These are phyloP conservation scores for Aspergillus alliaceus DNA, from an alignment of 2,329 filamentous ascomycete genomes.

Conservation along the genomic window DNA sequence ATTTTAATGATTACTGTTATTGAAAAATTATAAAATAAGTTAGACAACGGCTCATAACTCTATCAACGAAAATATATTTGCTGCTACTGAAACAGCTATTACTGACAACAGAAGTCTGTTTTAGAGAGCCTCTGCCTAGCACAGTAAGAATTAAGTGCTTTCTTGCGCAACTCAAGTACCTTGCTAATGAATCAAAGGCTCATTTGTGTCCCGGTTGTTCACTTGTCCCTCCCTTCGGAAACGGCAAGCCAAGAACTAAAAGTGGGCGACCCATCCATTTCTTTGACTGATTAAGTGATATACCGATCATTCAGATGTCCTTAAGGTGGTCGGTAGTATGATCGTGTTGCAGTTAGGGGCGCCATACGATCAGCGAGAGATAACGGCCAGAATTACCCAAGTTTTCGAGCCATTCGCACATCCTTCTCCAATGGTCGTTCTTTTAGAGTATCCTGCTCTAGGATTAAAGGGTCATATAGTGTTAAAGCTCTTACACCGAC, in stretches of 20 bases:
- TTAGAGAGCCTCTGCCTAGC: neutral
- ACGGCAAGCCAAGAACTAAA: neutral
- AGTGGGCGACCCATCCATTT: neutral
- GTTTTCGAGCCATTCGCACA: conserved; percentile 19
- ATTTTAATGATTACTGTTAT: too few species aligned
- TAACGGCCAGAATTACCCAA: conserved; percentile 8
- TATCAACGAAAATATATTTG: conserved; percentile 15
- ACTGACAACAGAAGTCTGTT: too few species aligned
- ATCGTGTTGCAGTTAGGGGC: conserved; percentile 2
- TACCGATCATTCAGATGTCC: conserved; percentile 5
- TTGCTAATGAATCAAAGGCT: neutral
- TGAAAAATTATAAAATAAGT: too few species aligned
- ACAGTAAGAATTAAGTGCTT: neutral
- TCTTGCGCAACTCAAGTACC: neutral
- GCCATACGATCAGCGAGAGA: neutral
- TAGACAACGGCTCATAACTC: too few species aligned
- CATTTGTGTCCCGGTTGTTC: neutral
- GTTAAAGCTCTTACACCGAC: conserved; percentile 22
- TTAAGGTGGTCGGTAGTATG: conserved; percentile 2
- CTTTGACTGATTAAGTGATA: neutral
- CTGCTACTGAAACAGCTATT: neutral
- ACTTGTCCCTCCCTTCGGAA: neutral
- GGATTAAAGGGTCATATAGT: conserved; percentile 10
- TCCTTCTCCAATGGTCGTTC: conserved; percentile 16
- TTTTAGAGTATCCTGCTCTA: conserved; percentile 1